These are phyloP conservation scores for Yamadazyma spencermartinsiae DNA, from an alignment of 1,139 yeast genomes.

Conservation along the genomic window DNA sequence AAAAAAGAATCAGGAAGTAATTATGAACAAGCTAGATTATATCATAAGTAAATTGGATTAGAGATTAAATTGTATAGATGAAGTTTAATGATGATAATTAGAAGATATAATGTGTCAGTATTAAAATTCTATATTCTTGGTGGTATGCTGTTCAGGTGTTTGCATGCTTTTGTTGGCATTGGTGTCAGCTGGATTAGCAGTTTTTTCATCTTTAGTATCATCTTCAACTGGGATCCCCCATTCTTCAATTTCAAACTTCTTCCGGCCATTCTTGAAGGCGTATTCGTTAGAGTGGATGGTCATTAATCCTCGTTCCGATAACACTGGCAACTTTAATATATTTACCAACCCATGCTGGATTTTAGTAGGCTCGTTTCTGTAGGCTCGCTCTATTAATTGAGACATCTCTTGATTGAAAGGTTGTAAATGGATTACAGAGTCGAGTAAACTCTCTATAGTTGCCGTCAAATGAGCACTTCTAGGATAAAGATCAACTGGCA, in stretches of 20 bases:
- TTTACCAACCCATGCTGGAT: slow-evolving; percentile 87
- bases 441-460: slow-evolving; percentile 61
- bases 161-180: slow-evolving; percentile 4
- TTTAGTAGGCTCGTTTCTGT: slow-evolving; percentile 70
- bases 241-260: slow-evolving; percentile 80
- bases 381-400: slow-evolving; percentile 64
- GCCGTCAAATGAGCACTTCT: slow-evolving; percentile 50
- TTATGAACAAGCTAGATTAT: slow-evolving; percentile 16
- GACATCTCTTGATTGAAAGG: slow-evolving; percentile 82
- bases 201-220: slow-evolving; percentile 55
- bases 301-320: slow-evolving; percentile 82
- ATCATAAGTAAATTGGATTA: slow-evolving; percentile 7
- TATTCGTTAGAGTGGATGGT: slow-evolving; percentile 70
- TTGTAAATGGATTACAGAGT: slow-evolving; percentile 71
- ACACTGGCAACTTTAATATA: slow-evolving; percentile 66
- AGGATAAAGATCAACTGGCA: slow-evolving; percentile 71
- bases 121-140: slow-evolving; percentile 39
- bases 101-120: background rate
- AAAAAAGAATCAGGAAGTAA: slow-evolving; percentile 15
- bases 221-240: slow-evolving; percentile 97
- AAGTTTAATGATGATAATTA: background rate
- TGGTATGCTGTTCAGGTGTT: slow-evolving; percentile 27
- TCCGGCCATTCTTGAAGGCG: slow-evolving; percentile 83
- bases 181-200: background rate
- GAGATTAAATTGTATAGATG: background rate